Percentiles rank a stretch among this genome's conserved stretches.
Conservation (phyloP, 306 rosid genomes). For the Glycine soja region DNA sequence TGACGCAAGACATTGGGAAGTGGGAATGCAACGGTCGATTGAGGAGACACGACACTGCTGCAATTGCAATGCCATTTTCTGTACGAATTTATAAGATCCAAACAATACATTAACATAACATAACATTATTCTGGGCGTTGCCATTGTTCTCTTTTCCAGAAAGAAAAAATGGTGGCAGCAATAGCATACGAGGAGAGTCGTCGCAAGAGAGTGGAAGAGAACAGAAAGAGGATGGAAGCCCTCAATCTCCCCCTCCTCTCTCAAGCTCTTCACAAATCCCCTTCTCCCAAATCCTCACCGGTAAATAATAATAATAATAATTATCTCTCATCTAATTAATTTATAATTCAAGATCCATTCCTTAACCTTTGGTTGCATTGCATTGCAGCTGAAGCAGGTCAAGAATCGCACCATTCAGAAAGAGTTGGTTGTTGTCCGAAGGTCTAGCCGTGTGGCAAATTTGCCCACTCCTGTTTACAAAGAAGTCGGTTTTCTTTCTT, state of each 20-base stretch:
- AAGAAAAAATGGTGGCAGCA: slow-evolving; percentile 54
- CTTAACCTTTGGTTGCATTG: no score
- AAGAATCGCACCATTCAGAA: slow-evolving; percentile 57
- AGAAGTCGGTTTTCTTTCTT: slow-evolving; percentile 43
- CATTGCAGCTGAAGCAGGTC: slow-evolving; percentile 54
- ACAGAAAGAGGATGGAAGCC: slow-evolving; percentile 77
- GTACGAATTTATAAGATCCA: no score
- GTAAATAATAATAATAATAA: slow-evolving; percentile 20
- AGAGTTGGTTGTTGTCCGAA: slow-evolving; percentile 64
- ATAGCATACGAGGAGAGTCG: slow-evolving; percentile 71
- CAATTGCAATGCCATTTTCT: no score
- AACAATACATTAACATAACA: no score
- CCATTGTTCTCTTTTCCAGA: neutral
- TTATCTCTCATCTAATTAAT: no score
- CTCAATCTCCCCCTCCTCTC: slow-evolving; percentile 72
- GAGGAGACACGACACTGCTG: no score
- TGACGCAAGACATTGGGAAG: slow-evolving; percentile 1
- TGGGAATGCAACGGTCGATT: slow-evolving; percentile 64
- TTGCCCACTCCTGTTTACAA: slow-evolving; percentile 69
- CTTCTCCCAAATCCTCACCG: slow-evolving; percentile 66
- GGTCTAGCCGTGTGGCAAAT: slow-evolving; percentile 78
- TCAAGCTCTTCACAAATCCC: slow-evolving; percentile 57
- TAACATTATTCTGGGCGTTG: neutral
- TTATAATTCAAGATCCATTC: no score
- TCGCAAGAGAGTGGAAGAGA: slow-evolving; percentile 74